Base-by-base conservation (phyloP, 331 rosid species). In the Prunus yedoensis region DNA sequence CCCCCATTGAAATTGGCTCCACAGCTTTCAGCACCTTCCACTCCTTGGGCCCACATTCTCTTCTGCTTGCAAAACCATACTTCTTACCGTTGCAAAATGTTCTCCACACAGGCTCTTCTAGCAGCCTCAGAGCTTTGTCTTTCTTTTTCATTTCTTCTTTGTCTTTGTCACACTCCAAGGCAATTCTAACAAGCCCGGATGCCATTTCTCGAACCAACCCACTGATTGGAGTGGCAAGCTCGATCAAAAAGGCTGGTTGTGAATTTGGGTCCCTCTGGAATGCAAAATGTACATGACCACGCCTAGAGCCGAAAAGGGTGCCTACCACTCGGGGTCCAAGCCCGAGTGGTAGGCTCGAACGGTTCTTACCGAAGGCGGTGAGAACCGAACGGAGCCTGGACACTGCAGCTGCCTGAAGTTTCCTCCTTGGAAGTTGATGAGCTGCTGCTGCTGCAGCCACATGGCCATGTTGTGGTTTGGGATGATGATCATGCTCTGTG, bases 201-300 rank as follows among this genome's bases (percentile, higher is more conserved):
- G 97, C 98, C 98, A 94, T 91, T 85, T 94, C 98, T 27, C 87
- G 87, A 35, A 94, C 98, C 80, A 94, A 56, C n/a, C 91, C 94
- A 59, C 90, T 88, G 0, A 94, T 94, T 8, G 98, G 98, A 0
- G 98, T 94, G 20, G 96, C 96, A 1, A 94, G 97, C 82, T 91
- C 98, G 35, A 94, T 86, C 35, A 94, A 65, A 76, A 94, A 90
- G 3, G 98, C 97, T 1, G 98, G 98, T 10, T 77, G 86, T 3
- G 93, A 87, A 66, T 66, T 82, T 14, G 98, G 87, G 62, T 91
- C 97, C 78, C 83, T 87, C 54, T 94, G 98, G 68, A 94, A 85
- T 23, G 97, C 97, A 43, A 94, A 86, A 77, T 94, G 96, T 3
- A 94, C 98, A 20, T 91, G 97, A 0, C 97, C 97, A 2, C 94